Evolutionary conservation across 2,329 filamentous ascomycete genomes (phyloP), one percentile per base, ranked within the genome.

Genomic region (Pseudogymnoascus sp.): DNA sequence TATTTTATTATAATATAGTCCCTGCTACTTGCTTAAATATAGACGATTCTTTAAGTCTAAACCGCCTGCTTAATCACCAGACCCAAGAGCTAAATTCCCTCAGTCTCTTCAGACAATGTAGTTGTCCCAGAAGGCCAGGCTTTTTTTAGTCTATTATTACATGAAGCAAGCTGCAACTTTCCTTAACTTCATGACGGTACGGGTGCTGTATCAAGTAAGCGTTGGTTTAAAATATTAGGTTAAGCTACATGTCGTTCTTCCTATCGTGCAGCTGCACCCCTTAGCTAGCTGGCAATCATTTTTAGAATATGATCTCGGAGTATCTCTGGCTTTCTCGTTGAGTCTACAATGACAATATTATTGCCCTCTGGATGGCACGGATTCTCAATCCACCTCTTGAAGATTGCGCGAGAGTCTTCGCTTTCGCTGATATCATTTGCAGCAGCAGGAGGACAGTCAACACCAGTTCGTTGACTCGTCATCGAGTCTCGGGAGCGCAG

Each of bases 381-480:
- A 10, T 64, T 67, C 21, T 72, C 68, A 5, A 74, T 72, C 72
- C 73, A 74, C 12, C 62, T 69, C 63, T 61, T 64, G 47, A 74
- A 74, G 7, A 69, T 66, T 8, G 59, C 68, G 2, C 62, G 53
- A 21, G 59, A 37, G 31, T 71, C 69, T 31, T 67, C 63, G 10
- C 42, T 64, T 2, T 40, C 47, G 16, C 44, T 16, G 16, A 25
- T 53, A 3, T 16, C 59, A 14, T 4, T 40, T 35, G 2, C 10
- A 56, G 66, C 71, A 3, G 21, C 59, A 4, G 73, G 74, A 0
- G 70, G 67, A 6, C 28, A 10, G n/a, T 71, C 61, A 0, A 75
- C 69, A 2, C 66, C 69, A 1, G 66, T 69, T 33, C 73, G 63
- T 66, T 76, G 73, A 63, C 73, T 75, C 44, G 53, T 67, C 69